Evolutionary conservation across 768 basidiomycete genomes (phyloP), one percentile per base, ranked within the genome.

Genomic region (Psilocybe azurescens): DNA sequence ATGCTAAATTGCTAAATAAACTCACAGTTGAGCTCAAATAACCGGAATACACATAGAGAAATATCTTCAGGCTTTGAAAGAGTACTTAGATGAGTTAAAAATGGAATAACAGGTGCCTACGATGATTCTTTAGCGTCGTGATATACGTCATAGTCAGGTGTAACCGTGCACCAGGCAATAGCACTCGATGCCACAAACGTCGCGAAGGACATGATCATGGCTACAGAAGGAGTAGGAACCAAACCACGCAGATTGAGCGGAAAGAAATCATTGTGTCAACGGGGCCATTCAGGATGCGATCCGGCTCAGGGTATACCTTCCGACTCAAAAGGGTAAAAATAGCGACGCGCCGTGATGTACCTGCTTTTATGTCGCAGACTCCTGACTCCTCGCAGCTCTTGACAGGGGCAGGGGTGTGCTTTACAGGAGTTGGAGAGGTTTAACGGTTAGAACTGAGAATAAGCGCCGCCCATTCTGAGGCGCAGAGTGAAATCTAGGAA

Each of bases 41-140:
- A 1, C 88, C 91, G 2, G 85, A 72, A 71, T 89, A 93, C 0
- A 87, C 79, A 67, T 86, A 90, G 39, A 74, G 68, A 70, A 90
- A 90, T 24, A 92, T 85, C 50, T 78, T 82, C 62, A 72, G 71
- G 54, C 88, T 90, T 54, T 36, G 33, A 36, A 36, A 36, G 33
- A 44, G n/a, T 44, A 13, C 13, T 44, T 13, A 44, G 41, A 44
- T 44, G 41, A 16, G n/a, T 36, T 16, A 24, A 46, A 5, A 24
- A 7, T 48, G 49, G 41, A 14, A 38, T n/a, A 20, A 32, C 13
- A 49, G 5, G 30, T 5, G 5, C 41, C 47, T 30, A 75, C 77
- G 72, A 73, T 7, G 76, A 73, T 33, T 75, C 73, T 16, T 67
- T 71, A 0, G 67, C 63, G 52, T 72, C 65, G 44, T 82, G 81